Evolutionary conservation across 345 rosid genomes (phyloP).

Genomic region (Crucihimalaya himalaica): DNA sequence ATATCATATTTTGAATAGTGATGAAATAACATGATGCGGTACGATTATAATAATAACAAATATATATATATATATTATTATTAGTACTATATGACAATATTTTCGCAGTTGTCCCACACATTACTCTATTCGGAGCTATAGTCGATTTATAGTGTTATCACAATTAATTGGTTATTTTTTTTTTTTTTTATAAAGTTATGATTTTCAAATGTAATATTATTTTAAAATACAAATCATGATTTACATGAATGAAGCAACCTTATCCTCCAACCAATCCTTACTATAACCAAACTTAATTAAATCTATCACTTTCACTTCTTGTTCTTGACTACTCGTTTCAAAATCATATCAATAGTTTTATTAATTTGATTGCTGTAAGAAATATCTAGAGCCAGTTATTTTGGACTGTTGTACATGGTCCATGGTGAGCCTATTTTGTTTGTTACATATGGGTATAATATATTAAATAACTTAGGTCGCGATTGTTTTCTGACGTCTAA

Average conservation of each 20-base stretch:
- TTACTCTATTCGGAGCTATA: too few relatives aligned
- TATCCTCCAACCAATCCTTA: not conserved
- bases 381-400: not conserved
- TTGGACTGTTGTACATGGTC: not conserved
- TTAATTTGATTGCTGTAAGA: not conserved
- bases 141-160: not conserved
- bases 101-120: too few relatives aligned
- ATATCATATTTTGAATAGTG: too few relatives aligned
- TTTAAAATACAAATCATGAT: not conserved
- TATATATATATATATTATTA: too few relatives aligned
- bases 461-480: not conserved
- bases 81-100: too few relatives aligned
- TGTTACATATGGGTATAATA: not conserved
- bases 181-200: too few relatives aligned
- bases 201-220: not conserved
- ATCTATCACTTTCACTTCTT: not conserved
- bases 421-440: not conserved
- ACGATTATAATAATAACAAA: too few relatives aligned
- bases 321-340: not conserved
- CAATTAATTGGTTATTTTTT: not conserved
- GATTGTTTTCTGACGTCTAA: not conserved
- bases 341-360: not conserved
- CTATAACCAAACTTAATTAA: not conserved
- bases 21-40: too few relatives aligned
- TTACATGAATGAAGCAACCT: not conserved